Base-by-base conservation (phyloP, 2,329 filamentous ascomycete species). In the Ophiostoma sp. region DNA sequence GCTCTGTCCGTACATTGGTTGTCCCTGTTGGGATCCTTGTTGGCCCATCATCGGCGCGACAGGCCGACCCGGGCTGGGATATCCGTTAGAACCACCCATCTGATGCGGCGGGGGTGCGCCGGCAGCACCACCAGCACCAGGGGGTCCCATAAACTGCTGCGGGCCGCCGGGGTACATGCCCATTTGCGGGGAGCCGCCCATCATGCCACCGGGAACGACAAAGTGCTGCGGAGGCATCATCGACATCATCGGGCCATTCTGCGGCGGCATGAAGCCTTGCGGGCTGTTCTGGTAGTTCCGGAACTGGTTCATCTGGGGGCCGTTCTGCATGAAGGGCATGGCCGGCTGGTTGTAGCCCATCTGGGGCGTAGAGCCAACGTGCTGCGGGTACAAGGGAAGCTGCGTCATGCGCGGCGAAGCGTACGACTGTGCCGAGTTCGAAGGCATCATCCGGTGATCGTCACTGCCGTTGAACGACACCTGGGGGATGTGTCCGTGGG, bases 21-120 rank as follows among this genome's bases (percentile, higher is more conserved):
- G 94, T 55, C 95, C 94, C 81, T 97, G 95, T 79, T 98, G 95
- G 36, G 95, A 98, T 72, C 93, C 93, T 83, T 97, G 94, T 77
- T 95, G 95, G 78, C 91, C 93, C 95, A 98, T 98, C 91, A 97
- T 94, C 1, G 93, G 91, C 15, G 96, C 81, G 36, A 74, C 74
- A 1, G 91, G 90, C 66, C 94, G 89, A 73, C 93, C 91, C 0
- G 95, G 95, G 80, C 95, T 98, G n/a, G 94, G 93, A 79, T 93
- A 97, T 19, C 94, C 93, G 77, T 91, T 92, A 8, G 89, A 86
- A 59, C 89, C 92, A 25, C 91, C 89, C 72, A 90, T 87, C 9
- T 84, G 82, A 76, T 89, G 88, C 36, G 87, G 88, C 22, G 86
- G 86, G 3, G 74, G 64, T 25, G 28, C 68, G 12, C 50, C 55